Base-by-base conservation (phyloP, 2,329 filamentous ascomycete species). In the Calonectria pseudoreteaudii region DNA sequence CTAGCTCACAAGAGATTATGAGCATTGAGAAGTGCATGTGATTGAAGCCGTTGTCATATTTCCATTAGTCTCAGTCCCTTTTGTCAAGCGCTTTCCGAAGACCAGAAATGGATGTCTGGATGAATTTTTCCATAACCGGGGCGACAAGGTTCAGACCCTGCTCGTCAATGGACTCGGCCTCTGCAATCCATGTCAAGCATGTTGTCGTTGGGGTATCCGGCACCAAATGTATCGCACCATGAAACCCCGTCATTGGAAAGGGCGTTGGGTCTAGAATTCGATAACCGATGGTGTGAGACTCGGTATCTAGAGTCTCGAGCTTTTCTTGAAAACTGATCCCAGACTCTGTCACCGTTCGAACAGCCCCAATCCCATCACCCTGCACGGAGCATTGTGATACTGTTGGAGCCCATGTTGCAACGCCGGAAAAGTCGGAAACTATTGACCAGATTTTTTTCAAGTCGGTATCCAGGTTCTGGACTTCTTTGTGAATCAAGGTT, bases 181-280 rank as follows among this genome's bases (percentile, higher is more conserved):
- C 64, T 20, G 64, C 64, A 5, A 44, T 66, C 64, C 64, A 66
- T 1, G 47, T 52, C 26, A 66, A 34, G 5, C 11, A 14, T 7
- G 64, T 52, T 30, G 20, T 49, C 26, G n/a, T 23, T 0, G 11
- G 10, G 9, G 41, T n/a, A 10, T 34, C 11, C 7, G 18, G 11
- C 10, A 26, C 44, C 9, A 66, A 41, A 28, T 66, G 64, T 13
- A 66, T 44, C 1, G 26, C 47, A 31, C 64, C 64, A 52, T 50
- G n/a, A 16, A 66, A 66, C 6, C 64, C 64, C 2, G 26, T 66
- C 64, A 66, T 66, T 28, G 64, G 64, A 52, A 66, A 66, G 30
- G 64, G 64, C 8, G 64, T 66, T 9, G 64, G 64, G 26, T 66
- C 64, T 14, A 66, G 3, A 26, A 66, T 49, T 20, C n/a, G 23